Base-by-base conservation (phyloP, 2,329 filamentous ascomycete species). In the Aspergillus tubingensis region DNA sequence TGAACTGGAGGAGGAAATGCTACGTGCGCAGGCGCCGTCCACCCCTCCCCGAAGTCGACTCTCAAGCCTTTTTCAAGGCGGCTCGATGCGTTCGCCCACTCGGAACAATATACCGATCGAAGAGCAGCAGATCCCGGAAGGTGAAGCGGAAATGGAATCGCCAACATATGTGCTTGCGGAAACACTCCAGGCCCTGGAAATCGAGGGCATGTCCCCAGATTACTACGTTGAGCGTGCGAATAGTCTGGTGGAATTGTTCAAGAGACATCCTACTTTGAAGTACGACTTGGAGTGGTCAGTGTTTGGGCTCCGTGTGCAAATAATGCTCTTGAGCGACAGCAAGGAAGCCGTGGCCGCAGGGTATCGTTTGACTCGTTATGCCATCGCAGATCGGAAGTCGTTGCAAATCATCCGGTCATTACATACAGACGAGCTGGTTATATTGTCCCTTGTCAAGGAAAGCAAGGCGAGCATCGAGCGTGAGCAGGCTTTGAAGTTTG, bases 241-340 rank as follows among this genome's bases (percentile, higher is more conserved):
- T 73, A 91, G 87, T 65, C 83, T 99, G 8, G 95, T 98, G n/a
- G 91, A 96, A 63, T 82, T 99, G n/a, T 96, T 99, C 79, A 96
- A 94, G 75, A 86, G 92, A 56, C 88, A 98, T 76, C 91, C 92
- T 1, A 94, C 91, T 1, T 83, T 99, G 59, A 99, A 99, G 73
- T 97, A 98, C 74, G 96, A 99, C 76, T 80, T 99, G 52, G 93
- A 92, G 1, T 99, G 95, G 95, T 91, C 92, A 3, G 88, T 96
- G 1, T 99, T 99, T 76, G 95, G 96, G 2, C 79, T 96, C 52
- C 86, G 95, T 47, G 93, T 98, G 81, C 95, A 99, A 77, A 88
- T 91, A 67, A 96, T 99, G 91, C 87, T 99, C 21, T 81, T 99
- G 59, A 97, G 94, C 72, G 94, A 97, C 68, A 97, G 91, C 74